phyloP scores from a whole-genome alignment of 257 asterid genomes.

The Euphrasia confusa region DNA sequence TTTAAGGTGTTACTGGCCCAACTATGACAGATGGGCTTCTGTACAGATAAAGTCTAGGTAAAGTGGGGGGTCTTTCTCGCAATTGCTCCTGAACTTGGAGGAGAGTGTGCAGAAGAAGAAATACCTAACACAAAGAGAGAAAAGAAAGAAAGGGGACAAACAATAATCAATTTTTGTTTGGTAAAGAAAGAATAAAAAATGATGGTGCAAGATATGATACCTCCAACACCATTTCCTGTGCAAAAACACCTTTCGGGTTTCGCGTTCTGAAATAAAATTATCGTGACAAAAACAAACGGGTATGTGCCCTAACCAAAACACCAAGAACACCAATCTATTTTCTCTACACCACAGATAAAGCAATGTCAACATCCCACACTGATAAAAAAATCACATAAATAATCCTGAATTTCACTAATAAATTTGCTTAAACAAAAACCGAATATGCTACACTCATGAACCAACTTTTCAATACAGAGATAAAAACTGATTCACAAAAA shows the following conservation, averaged over 20 bases:
- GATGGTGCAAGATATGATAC: constrained; percentile 16
- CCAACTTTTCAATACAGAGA: constrained; percentile 15
- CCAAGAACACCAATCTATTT: no score
- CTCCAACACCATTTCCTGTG: constrained; percentile 48
- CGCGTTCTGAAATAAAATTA: constrained; percentile 2
- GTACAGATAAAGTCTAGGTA: no score
- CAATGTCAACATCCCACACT: background rate
- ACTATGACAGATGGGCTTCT: no score
- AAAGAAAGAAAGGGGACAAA: background rate
- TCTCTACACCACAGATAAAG: no score
- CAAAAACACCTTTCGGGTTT: constrained; percentile 22
- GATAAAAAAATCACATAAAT: background rate
- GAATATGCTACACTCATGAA: background rate
- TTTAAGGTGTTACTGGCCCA: no score
- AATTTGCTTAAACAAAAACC: no score
- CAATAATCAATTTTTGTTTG: background rate
- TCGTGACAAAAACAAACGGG: background rate
- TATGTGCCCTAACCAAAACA: no score
- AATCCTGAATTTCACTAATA: constrained; percentile 12
- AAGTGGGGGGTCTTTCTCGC: constrained; percentile 39
- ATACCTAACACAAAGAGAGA: constrained; percentile 30
- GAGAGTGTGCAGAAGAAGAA: constrained; percentile 26
- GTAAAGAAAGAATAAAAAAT: constrained; percentile 23
- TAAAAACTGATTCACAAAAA: constrained; percentile 14
- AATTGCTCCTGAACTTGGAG: constrained; percentile 40